These are phyloP conservation scores for Tetradesmus lagerheimii DNA, from an alignment of 139 green algal genomes.

Conservation along the genomic window DNA sequence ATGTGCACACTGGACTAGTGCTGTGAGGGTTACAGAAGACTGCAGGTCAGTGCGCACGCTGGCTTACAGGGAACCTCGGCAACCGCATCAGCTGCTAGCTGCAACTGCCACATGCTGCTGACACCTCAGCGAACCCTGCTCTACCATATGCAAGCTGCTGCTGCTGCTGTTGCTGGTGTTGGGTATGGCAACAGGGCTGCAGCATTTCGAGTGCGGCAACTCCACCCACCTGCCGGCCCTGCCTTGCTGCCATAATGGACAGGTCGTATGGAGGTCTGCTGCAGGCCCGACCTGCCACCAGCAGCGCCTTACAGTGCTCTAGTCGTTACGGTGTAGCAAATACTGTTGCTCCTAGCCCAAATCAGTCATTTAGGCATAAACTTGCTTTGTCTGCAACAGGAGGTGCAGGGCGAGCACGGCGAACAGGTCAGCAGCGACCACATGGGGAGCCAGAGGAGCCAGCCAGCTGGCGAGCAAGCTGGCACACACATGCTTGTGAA, in stretches of 20 bases:
- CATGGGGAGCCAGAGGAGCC: not conserved
- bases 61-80: not conserved
- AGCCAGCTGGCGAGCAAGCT: not conserved
- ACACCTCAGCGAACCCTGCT: not conserved
- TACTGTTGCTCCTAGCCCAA: not conserved
- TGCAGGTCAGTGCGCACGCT: not conserved
- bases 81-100: not conserved
- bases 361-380: not conserved
- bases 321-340: not conserved
- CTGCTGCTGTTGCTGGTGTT: not conserved
- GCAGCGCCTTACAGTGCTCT: not conserved
- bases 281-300: not conserved
- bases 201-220: not conserved
- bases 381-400: not conserved
- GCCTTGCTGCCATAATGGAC: not conserved
- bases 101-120: not conserved
- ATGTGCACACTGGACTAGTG: not conserved
- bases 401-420: not conserved
- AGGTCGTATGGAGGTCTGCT: not conserved
- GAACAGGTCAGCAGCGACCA: conserved; percentile 22
- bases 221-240: not conserved
- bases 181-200: not conserved
- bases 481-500: not conserved
- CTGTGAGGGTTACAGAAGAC: not conserved
- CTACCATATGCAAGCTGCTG: not conserved